These are phyloP conservation scores for Colletotrichum eleusines DNA, from an alignment of 2,329 filamentous ascomycete species.

Conservation along the genomic window DNA sequence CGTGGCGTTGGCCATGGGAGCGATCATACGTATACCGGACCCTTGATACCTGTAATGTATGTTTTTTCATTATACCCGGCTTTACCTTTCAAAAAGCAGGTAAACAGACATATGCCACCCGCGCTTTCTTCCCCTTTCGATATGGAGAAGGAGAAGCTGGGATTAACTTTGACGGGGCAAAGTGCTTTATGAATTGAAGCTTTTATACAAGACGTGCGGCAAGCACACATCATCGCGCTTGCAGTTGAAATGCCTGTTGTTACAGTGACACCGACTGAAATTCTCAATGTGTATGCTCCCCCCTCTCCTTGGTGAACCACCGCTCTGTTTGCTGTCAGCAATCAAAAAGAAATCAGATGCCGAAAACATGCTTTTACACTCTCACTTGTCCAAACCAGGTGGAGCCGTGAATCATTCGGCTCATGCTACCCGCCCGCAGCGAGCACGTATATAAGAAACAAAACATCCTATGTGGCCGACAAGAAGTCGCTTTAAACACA, in stretches of 20 bases:
- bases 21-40: slow-evolving; percentile 33
- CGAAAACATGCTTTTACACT: slow-evolving; percentile 4
- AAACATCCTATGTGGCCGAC: not conserved
- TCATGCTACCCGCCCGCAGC: not conserved
- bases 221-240: slow-evolving; percentile 27
- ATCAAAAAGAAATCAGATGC: not conserved
- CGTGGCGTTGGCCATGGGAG: slow-evolving; percentile 35
- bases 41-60: slow-evolving; percentile 43
- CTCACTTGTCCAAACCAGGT: not conserved
- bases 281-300: not conserved
- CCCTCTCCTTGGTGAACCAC: not conserved
- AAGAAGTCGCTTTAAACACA: not conserved
- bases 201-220: slow-evolving; percentile 23
- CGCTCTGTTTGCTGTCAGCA: slow-evolving; percentile 1
- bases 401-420: not conserved
- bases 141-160: not conserved
- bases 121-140: not conserved
- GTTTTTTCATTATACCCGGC: slow-evolving; percentile 41
- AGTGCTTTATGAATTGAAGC: slow-evolving; percentile 12
- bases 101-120: slow-evolving; percentile 11
- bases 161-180: not conserved
- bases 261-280: not conserved
- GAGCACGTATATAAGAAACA: slow-evolving; percentile 4
- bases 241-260: slow-evolving; percentile 16
- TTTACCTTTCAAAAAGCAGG: slow-evolving; percentile 27